Base-by-base conservation (phyloP, 2,329 filamentous ascomycete genomes). In the Claviceps sp. region DNA sequence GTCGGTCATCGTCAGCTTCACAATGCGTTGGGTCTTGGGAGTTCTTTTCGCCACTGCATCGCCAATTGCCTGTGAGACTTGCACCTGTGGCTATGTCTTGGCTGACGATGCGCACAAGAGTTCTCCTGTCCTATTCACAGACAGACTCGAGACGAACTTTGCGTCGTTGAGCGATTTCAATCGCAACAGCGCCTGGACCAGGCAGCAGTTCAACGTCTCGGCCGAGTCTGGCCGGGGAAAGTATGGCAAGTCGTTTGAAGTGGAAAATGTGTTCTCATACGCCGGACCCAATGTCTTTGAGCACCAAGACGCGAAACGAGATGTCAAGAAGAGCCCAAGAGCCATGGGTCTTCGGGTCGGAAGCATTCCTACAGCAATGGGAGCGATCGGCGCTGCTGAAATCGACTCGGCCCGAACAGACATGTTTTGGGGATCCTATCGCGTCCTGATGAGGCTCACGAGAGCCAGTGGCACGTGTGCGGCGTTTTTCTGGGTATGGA, bases 401-500 rank as follows among this genome's bases (percentile, higher is more conserved):
- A 63, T 89, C 37, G 79, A 82, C 48, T 78, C 79, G 2, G 63
- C 69, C 6, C 72, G 82, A 20, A 63, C 71, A 9, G 82, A 90
- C 60, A 70, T 87, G 59, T 68, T 78, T n/a, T 85, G 80, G 61
- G 86, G 86, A 2, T 84, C 77, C 24, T 90, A 84, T 59, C 72
- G 85, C 18, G 78, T 81, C 2, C 77, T 76, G 38, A 82, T 88
- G 71, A 84, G 80, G 65, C 65, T 84, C 52, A 79, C 81, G 0
- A 67, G 67, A 41, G 68, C 77, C 6, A 67, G 72, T 1, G 85
- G 85, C 26, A 90, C 86, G 1, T 90, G 86, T 63, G 81, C 78
- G 34, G 85, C 85, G 6, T 89, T 90, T 68, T 90, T 89, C 67
- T 91, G 85, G 81, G 82, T 86, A 62, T 43, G 47, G 13, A 2